Conservation (phyloP, 2,329 filamentous ascomycete genomes). For the Coniochaeta sp. region DNA sequence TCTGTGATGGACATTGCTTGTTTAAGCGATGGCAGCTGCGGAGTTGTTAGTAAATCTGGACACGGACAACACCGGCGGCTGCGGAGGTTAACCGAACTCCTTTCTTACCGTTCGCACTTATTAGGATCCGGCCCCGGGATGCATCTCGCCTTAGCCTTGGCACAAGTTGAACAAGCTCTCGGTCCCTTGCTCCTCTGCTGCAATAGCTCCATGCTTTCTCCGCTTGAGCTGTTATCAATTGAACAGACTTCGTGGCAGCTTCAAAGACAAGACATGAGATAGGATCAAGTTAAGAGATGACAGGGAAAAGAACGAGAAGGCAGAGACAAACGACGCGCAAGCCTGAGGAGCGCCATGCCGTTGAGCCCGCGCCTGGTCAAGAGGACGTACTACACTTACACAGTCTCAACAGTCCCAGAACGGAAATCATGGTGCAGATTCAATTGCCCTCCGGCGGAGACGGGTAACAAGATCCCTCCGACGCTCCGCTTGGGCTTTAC, state of each 20-base stretch:
- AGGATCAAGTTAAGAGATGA: not conserved
- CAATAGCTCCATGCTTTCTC: constrained; percentile 1
- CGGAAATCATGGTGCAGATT: not conserved
- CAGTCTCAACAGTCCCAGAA: not conserved
- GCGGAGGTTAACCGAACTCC: not conserved
- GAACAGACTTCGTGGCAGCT: not conserved
- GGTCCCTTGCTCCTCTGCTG: constrained; percentile 28
- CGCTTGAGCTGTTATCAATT: not conserved
- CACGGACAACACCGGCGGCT: not conserved
- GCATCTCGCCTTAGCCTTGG: constrained; percentile 44
- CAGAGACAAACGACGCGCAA: not conserved
- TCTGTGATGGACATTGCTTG: constrained; percentile 39
- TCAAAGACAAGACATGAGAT: not conserved
- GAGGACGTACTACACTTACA: not conserved
- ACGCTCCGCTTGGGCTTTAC: not conserved
- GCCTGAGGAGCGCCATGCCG: not conserved
- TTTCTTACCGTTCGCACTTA: constrained; percentile 38
- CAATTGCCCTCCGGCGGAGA: no score
- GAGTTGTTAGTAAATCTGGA: not conserved
- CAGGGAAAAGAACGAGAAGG: not conserved
- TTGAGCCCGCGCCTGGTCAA: not conserved
- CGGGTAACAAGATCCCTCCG: constrained; percentile 3
- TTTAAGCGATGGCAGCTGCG: constrained; percentile 37
- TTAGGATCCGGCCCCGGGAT: constrained; percentile 31
- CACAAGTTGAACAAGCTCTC: constrained; percentile 41